Evolutionary conservation across 2,329 filamentous ascomycete species (phyloP), one percentile per base, ranked within the genome.

Genomic region (Phyllosticta citriasiana): DNA sequence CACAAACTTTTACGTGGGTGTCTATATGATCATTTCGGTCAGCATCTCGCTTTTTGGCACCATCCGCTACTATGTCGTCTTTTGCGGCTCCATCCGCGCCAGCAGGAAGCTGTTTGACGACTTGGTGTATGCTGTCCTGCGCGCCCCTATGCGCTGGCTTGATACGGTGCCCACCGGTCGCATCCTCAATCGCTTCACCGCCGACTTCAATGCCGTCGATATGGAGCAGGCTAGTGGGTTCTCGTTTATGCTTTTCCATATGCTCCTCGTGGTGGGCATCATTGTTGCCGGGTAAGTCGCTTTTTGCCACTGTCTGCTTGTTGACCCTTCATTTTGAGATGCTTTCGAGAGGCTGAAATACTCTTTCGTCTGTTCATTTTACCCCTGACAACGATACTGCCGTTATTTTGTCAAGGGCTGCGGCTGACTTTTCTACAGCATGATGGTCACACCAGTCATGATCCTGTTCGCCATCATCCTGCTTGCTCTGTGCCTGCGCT

Each of bases 111-210:
- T 92, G 3, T 93, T 91, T 65, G 79, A 84, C 24, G 81, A 81
- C 57, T 81, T 91, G 64, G 83, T 86, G 53, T 84, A 83, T 65
- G 79, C 83, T 0, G 80, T 93, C 10, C 78, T 93, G 3, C 82
- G 87, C 19, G 85, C 88, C 5, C 88, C 88, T 1, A 77, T 92
- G 4, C 55, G 64, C 51, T 70, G 66, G 67, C 79, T 93, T 47
- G 89, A 93, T 69, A 92, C 88, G 0, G 86, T 91, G 0, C 89
- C 89, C 0, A 78, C 91, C 1, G 89, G 89, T 2, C 83, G 89
- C 54, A 83, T 92, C 47, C 77, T 92, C 22, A 93, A 93, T 73
- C 82, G 89, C 1, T 90, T 92, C 71, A 90, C 88, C 0, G 79
- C 86, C 2, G 89, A 93, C 72, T 91, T 93, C 72, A 84, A 86